Percentiles rank a stretch among this genome's conserved stretches.
Evolutionary conservation across 1,284 basidiomycete species (phyloP).

Genomic region (Afroboletus lepidellus): DNA sequence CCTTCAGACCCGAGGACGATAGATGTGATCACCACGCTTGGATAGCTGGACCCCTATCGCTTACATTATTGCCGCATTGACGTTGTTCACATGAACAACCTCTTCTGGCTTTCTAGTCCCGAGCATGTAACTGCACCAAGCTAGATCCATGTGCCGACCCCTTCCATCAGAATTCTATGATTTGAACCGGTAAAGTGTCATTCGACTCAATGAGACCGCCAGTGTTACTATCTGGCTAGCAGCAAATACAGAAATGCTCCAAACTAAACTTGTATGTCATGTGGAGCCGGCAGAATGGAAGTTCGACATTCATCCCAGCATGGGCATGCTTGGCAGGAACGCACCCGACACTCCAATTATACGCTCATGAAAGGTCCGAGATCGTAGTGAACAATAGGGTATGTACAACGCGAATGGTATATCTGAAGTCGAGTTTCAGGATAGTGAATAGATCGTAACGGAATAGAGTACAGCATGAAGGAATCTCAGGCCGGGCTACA

Average conservation of each 20-base stretch:
- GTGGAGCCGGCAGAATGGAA: not conserved
- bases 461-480: not conserved
- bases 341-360: not conserved
- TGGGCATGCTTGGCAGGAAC: not conserved
- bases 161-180: too few relatives aligned
- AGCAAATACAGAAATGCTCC: not conserved
- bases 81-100: too few relatives aligned
- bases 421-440: constrained; percentile 7
- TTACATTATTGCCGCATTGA: too few relatives aligned
- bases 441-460: not conserved
- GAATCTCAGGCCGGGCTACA: not conserved
- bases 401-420: constrained; percentile 23
- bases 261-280: not conserved
- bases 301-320: not conserved
- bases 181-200: too few relatives aligned
- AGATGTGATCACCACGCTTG: too few relatives aligned
- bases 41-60: too few relatives aligned
- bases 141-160: too few relatives aligned
- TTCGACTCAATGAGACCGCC: not conserved
- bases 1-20: too few relatives aligned
- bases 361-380: not conserved
- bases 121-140: too few relatives aligned
- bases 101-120: too few relatives aligned
- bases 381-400: constrained; percentile 5
- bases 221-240: not conserved